These are phyloP conservation scores for Salix arbutifolia DNA, from an alignment of 345 rosid species.

Conservation along the genomic window DNA sequence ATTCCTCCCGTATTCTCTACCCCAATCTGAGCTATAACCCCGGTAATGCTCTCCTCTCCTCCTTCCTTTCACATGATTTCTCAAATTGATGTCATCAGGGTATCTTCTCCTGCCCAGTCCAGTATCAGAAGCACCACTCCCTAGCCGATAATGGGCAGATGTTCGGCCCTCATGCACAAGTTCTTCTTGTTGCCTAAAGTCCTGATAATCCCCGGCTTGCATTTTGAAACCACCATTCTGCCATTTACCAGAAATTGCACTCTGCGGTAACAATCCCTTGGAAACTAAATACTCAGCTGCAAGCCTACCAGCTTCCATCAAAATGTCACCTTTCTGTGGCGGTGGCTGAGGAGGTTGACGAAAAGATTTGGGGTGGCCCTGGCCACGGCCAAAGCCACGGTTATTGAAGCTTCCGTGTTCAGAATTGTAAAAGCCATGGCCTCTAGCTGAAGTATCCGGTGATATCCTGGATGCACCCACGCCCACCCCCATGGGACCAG, in stretches of 20 bases:
- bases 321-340: conserved; percentile 56
- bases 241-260: conserved; percentile 66
- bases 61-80: conserved; percentile 57
- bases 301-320: conserved; percentile 92
- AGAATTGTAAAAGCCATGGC: conserved; percentile 71
- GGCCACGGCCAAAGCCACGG: conserved; percentile 79
- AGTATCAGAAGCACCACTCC: conserved; percentile 40
- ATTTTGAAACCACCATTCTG: conserved; percentile 65
- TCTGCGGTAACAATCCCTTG: conserved; percentile 61
- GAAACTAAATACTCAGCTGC: conserved; percentile 91
- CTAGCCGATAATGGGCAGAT: conserved; percentile 50
- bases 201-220: conserved; percentile 50
- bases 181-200: conserved; percentile 62
- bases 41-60: conserved; percentile 55
- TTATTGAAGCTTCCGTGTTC: conserved; percentile 60
- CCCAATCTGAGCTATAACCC: conserved; percentile 53
- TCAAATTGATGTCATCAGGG: conserved; percentile 52
- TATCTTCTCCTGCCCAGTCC: conserved; percentile 56
- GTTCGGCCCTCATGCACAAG: conserved; percentile 40
- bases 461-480: conserved; percentile 51
- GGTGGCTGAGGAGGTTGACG: conserved; percentile 46
- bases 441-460: conserved; percentile 65
- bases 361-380: conserved; percentile 54
- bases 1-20: conserved; percentile 62
- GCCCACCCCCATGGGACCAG: conserved; percentile 63